These are phyloP conservation scores for Penicillium daleae DNA, from an alignment of 495 filamentous ascomycete genomes.

Conservation along the genomic window DNA sequence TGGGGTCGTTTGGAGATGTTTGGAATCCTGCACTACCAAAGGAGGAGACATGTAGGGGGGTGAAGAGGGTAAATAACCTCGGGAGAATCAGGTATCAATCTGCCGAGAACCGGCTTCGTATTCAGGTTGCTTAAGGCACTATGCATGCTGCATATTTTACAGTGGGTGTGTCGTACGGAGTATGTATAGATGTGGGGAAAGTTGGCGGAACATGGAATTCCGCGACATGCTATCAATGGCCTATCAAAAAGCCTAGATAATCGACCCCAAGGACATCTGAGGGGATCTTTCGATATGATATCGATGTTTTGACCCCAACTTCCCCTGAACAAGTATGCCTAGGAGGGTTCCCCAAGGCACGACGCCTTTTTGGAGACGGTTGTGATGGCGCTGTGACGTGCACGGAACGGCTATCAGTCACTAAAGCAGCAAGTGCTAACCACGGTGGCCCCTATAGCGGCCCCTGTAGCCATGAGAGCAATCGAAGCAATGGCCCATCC, in stretches of 20 bases:
- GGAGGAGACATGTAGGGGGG: too few species aligned
- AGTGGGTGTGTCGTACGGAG: not conserved
- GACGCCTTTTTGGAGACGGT: not conserved
- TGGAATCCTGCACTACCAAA: too few species aligned
- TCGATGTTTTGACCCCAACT: not conserved
- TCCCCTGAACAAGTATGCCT: not conserved
- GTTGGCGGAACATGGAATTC: not conserved
- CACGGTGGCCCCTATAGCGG: too few species aligned
- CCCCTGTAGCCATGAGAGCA: not conserved
- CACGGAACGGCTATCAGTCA: not conserved
- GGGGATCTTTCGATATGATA: not conserved
- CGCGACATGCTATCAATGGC: not conserved
- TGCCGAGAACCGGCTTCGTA: not conserved
- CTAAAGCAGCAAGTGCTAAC: too few species aligned
- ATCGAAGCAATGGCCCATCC: not conserved
- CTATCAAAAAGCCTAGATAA: not conserved
- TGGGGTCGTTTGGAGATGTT: slow-evolving; percentile 24
- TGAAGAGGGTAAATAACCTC: not conserved
- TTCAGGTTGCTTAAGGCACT: not conserved
- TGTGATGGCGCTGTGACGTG: not conserved
- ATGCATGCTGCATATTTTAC: not conserved
- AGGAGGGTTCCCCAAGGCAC: not conserved
- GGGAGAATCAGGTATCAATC: not conserved
- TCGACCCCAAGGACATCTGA: not conserved
- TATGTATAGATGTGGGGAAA: not conserved